Evolutionary conservation across 176 grass and related monocot genomes (phyloP), one percentile per base, ranked within the genome.

Genomic region (Paspalum notatum): DNA sequence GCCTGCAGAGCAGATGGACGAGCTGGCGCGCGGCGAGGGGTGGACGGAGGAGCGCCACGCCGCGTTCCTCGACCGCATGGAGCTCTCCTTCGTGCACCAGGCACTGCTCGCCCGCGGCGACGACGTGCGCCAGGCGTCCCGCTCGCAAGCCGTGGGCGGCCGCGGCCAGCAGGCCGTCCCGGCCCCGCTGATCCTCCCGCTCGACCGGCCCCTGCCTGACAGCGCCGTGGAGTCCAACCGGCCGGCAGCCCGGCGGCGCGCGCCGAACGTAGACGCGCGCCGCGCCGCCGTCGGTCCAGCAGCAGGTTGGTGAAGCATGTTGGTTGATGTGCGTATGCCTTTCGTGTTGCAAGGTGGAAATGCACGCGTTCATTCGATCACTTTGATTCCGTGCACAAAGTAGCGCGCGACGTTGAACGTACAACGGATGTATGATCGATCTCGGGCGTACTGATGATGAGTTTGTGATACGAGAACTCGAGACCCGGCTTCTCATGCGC

Each of bases 41-140:
- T 97, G 94, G 94, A 97, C 94, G 25, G 94, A 97, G 87, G 89
- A 97, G 87, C 91, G 87, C 11, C 94, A 97, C 82, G 89, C 87
- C 42, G 77, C 91, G 71, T 97, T 94, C 89, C 94, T 97, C 48
- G 82, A 94, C 85, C 84, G 84, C 65, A 73, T 94, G n/a, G 94
- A 97, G 87, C 87, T 85, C 82, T 81, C 89, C 75, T 97, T 97
- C 75, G 91, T 97, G 16, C 70, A 79, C 47, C 76, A 89, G 76
- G 62, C 38, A 52, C 82, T 82, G 77, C 87, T 93, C 73, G 84
- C 44, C 40, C 38, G 59, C 82, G 58, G 58, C 78, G 58, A 50
- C 77, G 72, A 91, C 66, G 70, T 66, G 62, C 76, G 81, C 52
- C 81, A 26, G 16, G 81, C 76, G 54, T 75, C 87, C 13, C 76